Percentiles rank a stretch among this genome's conserved stretches.
Conservation (phyloP, 345 rosid genomes). For the Xanthoceras sorbifolium region DNA sequence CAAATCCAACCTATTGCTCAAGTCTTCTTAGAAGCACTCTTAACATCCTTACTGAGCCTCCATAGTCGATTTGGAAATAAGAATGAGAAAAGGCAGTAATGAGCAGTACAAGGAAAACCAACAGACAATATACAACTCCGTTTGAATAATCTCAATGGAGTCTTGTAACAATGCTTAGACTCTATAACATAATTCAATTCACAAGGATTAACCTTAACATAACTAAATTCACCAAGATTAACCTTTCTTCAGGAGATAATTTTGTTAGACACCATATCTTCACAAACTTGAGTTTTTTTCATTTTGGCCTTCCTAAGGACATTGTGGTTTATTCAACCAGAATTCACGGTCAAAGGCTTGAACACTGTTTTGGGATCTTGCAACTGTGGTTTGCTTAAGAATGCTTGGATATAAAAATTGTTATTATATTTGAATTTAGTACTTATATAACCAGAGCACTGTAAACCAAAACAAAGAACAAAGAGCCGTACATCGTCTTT, state of each 20-base stretch:
- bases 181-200: background rate
- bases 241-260: background rate
- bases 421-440: constrained; percentile 6
- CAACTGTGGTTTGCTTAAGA: background rate
- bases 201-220: background rate
- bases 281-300: background rate
- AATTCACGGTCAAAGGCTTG: background rate
- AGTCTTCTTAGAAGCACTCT: background rate
- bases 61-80: background rate
- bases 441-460: background rate
- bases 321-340: background rate
- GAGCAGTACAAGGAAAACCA: background rate
- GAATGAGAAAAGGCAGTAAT: background rate
- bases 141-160: background rate
- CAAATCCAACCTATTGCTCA: background rate
- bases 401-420: background rate
- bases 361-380: background rate
- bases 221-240: background rate
- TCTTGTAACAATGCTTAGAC: background rate
- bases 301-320: background rate
- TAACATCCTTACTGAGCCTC: background rate
- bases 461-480: constrained; percentile 16
- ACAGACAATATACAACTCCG: background rate
- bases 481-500: constrained; percentile 75
- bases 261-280: background rate